Evolutionary conservation across 2,329 filamentous ascomycete species (phyloP), one percentile per base, ranked within the genome.

Genomic region (Trichoderma aggressivum): DNA sequence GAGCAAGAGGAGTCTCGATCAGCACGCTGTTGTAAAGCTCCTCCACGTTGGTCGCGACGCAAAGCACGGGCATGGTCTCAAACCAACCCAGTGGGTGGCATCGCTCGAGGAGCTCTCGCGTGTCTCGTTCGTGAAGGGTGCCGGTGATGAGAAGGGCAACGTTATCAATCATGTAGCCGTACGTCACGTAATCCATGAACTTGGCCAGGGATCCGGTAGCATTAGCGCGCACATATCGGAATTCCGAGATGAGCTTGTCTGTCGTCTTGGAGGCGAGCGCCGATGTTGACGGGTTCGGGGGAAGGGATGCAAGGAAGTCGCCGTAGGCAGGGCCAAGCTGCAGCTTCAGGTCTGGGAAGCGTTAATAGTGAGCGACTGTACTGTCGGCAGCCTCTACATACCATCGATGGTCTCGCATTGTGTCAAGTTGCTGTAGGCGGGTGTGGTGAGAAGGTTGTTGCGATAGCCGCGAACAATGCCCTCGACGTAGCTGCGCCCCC

Each of bases 141-240:
- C 96, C 96, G 26, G 96, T 99, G 82, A 99, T 99, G 78, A 99
- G 90, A 53, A 99, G 91, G 50, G 97, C 96, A 67, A 99, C 94
- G 78, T 99, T 99, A 84, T 99, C 96, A 82, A 99, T 99, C 96
- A 99, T 99, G 87, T 99, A 99, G 73, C 94, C 95, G 81, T 99
- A 99, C 1, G 96, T 99, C 73, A 99, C 86, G 82, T 97, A 99
- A 82, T 98, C 94, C 89, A 99, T 94, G 82, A 99, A 99, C 80
- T 93, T 94, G 74, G 94, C 91, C 47, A 98, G 89, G 1, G 94
- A 93, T 18, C 96, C 96, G 2, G 93, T 93, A 32, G 95, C 93
- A 80, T 99, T 97, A 73, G 94, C 94, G 76, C 97, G 93, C 59
- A 99, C 88, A 81, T 99, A 99, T 79, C 94, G 91, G 82, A 99